These are phyloP conservation scores for Hysterium pulicare DNA, from an alignment of 2,329 filamentous ascomycete species.

Conservation along the genomic window DNA sequence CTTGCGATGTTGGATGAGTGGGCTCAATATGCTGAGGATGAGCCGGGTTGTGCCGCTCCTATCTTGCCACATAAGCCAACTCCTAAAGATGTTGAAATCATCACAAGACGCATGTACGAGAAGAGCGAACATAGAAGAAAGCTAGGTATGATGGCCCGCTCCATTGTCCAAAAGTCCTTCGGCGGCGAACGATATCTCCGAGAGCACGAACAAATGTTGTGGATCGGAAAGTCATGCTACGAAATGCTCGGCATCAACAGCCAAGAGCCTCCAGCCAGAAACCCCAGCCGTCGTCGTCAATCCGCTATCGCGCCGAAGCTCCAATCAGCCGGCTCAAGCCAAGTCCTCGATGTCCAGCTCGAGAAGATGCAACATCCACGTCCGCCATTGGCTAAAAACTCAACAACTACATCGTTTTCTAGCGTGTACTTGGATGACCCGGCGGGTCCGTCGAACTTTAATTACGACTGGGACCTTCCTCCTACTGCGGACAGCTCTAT, in stretches of 20 bases:
- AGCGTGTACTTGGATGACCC: constrained; percentile 29
- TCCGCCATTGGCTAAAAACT: constrained; percentile 19
- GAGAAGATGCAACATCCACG: constrained; percentile 37
- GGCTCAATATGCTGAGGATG: constrained; percentile 56
- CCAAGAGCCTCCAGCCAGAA: constrained; percentile 21
- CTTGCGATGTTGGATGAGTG: constrained; percentile 61
- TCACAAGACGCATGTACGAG: constrained; percentile 59
- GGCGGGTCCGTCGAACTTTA: constrained; percentile 13
- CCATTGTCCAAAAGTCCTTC: constrained; percentile 59
- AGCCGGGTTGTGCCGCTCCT: constrained; percentile 35
- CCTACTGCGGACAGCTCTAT: constrained; percentile 4
- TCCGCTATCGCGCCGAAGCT: not conserved
- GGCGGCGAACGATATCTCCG: constrained; percentile 58
- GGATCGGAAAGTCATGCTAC: constrained; percentile 31
- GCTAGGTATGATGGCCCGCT: constrained; percentile 57
- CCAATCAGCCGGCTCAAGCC: not conserved
- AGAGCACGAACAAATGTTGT: constrained; percentile 56
- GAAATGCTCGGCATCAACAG: constrained; percentile 32
- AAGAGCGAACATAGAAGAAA: constrained; percentile 55
- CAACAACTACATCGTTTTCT: constrained; percentile 30
- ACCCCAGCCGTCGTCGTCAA: constrained; percentile 17
- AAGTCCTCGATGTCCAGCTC: constrained; percentile 23
- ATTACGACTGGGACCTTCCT: not conserved
- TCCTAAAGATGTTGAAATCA: constrained; percentile 49
- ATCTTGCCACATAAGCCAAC: constrained; percentile 50